Percentiles rank a stretch among this genome's conserved stretches.
phyloP scores from a whole-genome alignment of 352 stramenopile genomes.

The Phytophthora cryptogea region DNA sequence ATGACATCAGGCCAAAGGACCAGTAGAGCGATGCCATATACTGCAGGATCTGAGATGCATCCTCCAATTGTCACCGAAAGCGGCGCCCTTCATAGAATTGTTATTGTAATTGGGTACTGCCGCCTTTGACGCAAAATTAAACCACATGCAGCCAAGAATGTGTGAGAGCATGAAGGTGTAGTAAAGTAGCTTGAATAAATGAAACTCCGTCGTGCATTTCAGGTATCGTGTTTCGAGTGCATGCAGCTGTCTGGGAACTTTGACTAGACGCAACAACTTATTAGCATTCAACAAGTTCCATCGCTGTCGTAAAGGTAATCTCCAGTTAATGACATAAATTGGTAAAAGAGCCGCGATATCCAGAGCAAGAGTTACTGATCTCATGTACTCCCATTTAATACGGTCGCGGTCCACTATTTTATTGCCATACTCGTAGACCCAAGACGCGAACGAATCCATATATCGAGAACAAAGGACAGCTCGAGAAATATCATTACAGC shows the following conservation, averaged over 20 bases:
- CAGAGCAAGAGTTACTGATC: constrained; percentile 41
- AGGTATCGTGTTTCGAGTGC: constrained; percentile 63
- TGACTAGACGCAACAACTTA: constrained; percentile 57
- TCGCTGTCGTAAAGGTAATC: constrained; percentile 10
- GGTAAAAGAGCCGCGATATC: constrained; percentile 54
- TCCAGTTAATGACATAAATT: constrained; percentile 60
- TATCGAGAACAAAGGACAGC: constrained; percentile 46
- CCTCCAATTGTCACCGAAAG: constrained; percentile 39
- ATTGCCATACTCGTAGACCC: constrained; percentile 71
- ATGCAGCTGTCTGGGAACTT: constrained; percentile 50
- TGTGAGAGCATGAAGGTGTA: constrained; percentile 73
- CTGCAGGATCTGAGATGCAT: constrained; percentile 32
- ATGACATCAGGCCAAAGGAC: constrained; percentile 65
- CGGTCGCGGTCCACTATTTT: constrained; percentile 50
- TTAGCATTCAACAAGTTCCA: constrained; percentile 67
- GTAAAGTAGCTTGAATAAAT: constrained; percentile 72
- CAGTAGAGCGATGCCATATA: constrained; percentile 67
- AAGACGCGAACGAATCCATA: constrained; percentile 51
- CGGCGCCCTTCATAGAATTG: constrained; percentile 2
- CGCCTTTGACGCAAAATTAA: constrained; percentile 51
- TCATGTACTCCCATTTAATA: constrained; percentile 46
- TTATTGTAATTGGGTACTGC: constrained; percentile 29
- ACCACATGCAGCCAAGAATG: constrained; percentile 64
- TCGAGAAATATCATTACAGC: constrained; percentile 42
- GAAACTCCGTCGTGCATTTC: constrained; percentile 59